Percentiles rank a stretch among this genome's conserved stretches.
These are phyloP conservation scores for Colletotrichum horii DNA, from an alignment of 2,329 filamentous ascomycete species.

Conservation along the genomic window DNA sequence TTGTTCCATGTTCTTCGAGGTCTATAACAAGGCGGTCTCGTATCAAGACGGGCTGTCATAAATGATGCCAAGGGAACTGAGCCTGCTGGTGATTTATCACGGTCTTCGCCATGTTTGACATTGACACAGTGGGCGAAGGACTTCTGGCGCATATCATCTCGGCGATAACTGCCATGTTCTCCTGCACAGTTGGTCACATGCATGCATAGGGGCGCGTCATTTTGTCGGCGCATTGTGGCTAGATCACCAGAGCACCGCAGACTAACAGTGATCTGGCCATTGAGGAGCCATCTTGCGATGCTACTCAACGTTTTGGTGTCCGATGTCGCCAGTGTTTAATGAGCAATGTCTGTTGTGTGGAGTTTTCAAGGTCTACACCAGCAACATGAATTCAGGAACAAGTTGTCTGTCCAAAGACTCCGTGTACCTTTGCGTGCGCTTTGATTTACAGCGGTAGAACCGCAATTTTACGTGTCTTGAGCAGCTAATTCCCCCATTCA, in stretches of 20 bases:
- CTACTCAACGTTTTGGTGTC: neutral
- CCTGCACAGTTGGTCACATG: neutral
- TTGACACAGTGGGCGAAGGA: neutral
- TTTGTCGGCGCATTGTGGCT: neutral
- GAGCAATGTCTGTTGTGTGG: neutral
- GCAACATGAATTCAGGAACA: neutral
- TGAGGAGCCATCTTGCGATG: neutral
- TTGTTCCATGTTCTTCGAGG: neutral
- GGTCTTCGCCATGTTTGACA: neutral
- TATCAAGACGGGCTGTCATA: neutral
- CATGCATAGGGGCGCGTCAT: neutral
- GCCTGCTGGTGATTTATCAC: neutral
- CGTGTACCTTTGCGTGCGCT: neutral
- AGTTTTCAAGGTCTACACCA: neutral
- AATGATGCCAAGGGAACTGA: neutral
- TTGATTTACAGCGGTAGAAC: neutral
- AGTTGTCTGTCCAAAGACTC: neutral
- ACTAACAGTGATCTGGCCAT: neutral
- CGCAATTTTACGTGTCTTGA: neutral
- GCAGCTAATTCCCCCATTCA: neutral
- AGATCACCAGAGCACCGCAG: neutral
- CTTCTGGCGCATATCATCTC: neutral
- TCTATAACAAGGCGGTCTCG: neutral
- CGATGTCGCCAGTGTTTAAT: neutral
- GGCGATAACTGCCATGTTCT: neutral